Evolutionary conservation across 805 yeast species (phyloP).

Genomic region (Nakazawaea holstii): DNA sequence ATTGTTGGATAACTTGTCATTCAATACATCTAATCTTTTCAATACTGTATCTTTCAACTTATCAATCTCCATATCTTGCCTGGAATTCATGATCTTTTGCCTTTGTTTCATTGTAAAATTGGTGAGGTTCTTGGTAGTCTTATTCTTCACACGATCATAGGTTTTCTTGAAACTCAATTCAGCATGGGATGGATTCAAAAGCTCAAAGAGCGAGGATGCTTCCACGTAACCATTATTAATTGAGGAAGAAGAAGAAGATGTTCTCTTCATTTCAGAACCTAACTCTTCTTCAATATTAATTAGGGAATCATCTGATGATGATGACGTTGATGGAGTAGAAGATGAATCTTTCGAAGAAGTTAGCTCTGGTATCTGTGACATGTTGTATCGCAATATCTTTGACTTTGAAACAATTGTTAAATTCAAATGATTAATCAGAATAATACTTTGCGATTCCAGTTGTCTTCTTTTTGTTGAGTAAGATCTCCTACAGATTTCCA

Average conservation of each 20-base stretch:
- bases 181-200: conserved; percentile 11
- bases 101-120: conserved; percentile 20
- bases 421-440: no score
- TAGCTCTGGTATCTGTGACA: no score
- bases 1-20: conserved; percentile 29
- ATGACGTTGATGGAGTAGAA: background rate
- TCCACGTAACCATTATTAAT: conserved; percentile 2
- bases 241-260: background rate
- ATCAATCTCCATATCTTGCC: conserved; percentile 22
- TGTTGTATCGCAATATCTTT: no score
- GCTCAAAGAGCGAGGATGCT: conserved; percentile 3
- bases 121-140: conserved; percentile 8
- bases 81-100: conserved; percentile 18
- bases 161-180: conserved; percentile 10
- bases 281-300: background rate
- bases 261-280: background rate
- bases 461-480: no score
- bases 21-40: conserved; percentile 30
- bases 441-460: no score
- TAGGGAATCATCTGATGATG: background rate
- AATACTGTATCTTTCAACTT: conserved; percentile 19
- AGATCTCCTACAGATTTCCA: no score
- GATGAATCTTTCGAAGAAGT: background rate
- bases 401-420: no score
- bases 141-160: conserved; percentile 10